Base-by-base conservation (phyloP, 75 land plant species). In the Pinus taeda region DNA sequence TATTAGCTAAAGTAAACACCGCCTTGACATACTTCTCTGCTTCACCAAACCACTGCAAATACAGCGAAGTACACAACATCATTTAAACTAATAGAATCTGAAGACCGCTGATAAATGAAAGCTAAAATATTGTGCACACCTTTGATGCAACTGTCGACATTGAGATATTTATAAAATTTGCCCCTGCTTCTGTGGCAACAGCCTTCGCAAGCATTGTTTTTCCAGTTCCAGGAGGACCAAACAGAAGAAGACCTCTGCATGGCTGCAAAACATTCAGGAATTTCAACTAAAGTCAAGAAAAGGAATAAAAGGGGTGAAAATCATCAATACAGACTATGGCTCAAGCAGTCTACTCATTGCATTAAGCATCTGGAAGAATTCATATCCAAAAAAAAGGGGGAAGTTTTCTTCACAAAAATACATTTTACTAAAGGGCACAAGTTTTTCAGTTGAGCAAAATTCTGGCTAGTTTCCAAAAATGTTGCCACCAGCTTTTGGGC, bases 11-110 rank as follows among this genome's bases (percentile, higher is more conserved):
- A 12, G 88, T 86, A 64, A 86, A 86, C 20, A 86, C 83, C 30
- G 88, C 88, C 61, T 84, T 86, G 65, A 86, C 88, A 80, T 86
- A 84, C 69, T 86, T 86, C 82, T 86, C 88, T 59, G 82, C 88
- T 83, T 86, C 88, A 62, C 88, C 88, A 86, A 86, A 86, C 88
- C 88, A 86, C 72, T 69, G 72, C 20, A 69, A 69, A 69, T n/a
- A 42, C n/a, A 42, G 22, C 1, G 42, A 69, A 69, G 20, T 49
- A 49, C 11, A 49, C 15, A 12, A 42, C 22, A n/a, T 21, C 55
- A 69, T 0, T 69, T 69, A 69, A 45, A 20, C 22, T 18, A 11
- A 42, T 20, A 42, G 21, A 39, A 8, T n/a, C 22, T n/a, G 0
- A 42, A 42, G 49, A 37, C 42, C 8, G 9, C 22, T 42, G 20